A percentile compares a stretch with the other conserved stretches of the same genome.
phyloP scores from a whole-genome alignment of 495 filamentous ascomycete species.

The Parathielavia hyrcaniae region DNA sequence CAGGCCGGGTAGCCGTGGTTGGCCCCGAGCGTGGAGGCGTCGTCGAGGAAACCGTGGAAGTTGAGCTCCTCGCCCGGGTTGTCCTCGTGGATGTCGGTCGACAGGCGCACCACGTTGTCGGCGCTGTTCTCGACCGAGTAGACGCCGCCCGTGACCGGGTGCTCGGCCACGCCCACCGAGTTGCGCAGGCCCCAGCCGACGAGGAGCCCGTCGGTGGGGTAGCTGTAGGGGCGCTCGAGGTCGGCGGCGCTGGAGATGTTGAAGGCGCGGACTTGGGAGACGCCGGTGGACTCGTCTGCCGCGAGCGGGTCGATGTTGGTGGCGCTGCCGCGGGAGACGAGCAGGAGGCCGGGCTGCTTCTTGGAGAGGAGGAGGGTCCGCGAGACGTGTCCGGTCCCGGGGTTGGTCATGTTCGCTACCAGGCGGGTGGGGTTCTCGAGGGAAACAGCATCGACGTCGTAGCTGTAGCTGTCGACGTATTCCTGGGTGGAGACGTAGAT shows the following conservation, averaged over 20 bases:
- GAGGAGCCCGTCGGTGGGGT: constrained; percentile 45
- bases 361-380: constrained; percentile 54
- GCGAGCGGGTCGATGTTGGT: constrained; percentile 54
- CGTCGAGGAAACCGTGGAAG: constrained; percentile 56
- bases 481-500: constrained; percentile 57
- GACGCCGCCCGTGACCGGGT: constrained; percentile 48
- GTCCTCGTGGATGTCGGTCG: constrained; percentile 56
- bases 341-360: constrained; percentile 43
- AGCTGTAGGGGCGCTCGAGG: constrained; percentile 33
- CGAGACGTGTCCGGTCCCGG: constrained; percentile 50
- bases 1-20: constrained; percentile 70
- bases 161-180: constrained; percentile 57
- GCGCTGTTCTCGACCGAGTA: constrained; percentile 70
- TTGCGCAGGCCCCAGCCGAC: constrained; percentile 71
- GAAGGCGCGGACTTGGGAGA: constrained; percentile 62
- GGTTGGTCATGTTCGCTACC: constrained; percentile 52
- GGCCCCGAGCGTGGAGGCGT: constrained; percentile 26
- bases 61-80: constrained; percentile 75
- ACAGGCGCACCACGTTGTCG: constrained; percentile 52
- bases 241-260: constrained; percentile 41
- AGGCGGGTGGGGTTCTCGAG: constrained; percentile 42
- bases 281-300: constrained; percentile 42
- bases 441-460: constrained; percentile 45
- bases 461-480: constrained; percentile 55
- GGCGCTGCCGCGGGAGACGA: constrained; percentile 59